Evolutionary conservation across 306 rosid genomes (phyloP), one percentile per base, ranked within the genome.

Genomic region (Cicer judaicum): DNA sequence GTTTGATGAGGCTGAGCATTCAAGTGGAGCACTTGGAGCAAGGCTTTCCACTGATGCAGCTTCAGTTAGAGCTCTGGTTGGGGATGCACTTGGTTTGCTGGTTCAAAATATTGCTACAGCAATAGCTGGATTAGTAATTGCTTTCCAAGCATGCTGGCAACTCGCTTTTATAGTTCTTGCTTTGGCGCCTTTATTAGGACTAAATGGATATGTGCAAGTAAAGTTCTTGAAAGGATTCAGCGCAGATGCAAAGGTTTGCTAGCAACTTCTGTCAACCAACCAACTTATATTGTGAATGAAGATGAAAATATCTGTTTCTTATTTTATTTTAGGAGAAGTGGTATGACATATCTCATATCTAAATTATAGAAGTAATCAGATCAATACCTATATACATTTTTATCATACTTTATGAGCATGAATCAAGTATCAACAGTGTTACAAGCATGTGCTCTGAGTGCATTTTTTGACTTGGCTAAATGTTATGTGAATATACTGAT

Each of bases 1-100:
- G 98, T 93, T 93, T 36, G 98, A 93, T 16, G 85, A 86, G 38
- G 50, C 81, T 46, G 84, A 68, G 52, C 84, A 88, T 69, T 84
- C 90, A 49, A 85, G 88, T 10, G 90, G 85, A 57, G 78, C 81
- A 49, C 56, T 85, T 50, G 88, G 89, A 70, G 85, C 92, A 52
- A 85, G 86, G 81, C 88, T 88, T 7, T 85, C 88, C 8, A 53
- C 83, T 12, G 88, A 88, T 82, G 88, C 88, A 63, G 89, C 92
- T 55, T 64, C 84, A 5, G 65, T 84, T 41, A 79, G 88, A 71
- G 84, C 84, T 16, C 74, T 88, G 29, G 88, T 85, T 29, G 92
- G 92, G 42, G 92, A 88, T 80, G 82, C 92, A 14, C 84, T 88
- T 67, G 87, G 84, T 75, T 79, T 83, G 69, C 44, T 84, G 65